These are phyloP conservation scores for Boechera stricta DNA, from an alignment of 345 rosid species.

Conservation along the genomic window DNA sequence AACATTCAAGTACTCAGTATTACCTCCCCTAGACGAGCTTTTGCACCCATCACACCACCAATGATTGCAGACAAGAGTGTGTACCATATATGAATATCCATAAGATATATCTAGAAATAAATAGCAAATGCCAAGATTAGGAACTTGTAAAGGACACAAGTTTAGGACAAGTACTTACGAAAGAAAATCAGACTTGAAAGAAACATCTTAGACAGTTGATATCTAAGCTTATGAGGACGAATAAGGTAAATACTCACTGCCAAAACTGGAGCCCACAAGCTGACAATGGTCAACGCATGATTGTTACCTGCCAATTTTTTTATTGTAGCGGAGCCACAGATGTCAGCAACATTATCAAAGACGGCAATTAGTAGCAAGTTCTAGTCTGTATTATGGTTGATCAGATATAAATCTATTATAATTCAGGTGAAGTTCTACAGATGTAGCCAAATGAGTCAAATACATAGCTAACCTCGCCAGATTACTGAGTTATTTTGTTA, in stretches of 20 bases:
- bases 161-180: constrained; percentile 12
- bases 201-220: constrained; percentile 5
- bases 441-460: constrained; percentile 21
- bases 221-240: not conserved
- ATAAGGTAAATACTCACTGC: constrained; percentile 66
- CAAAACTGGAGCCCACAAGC: constrained; percentile 97
- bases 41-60: constrained; percentile 99
- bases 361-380: constrained; percentile 26
- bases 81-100: constrained; percentile 97
- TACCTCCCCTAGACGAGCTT: constrained; percentile 98
- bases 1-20: constrained; percentile 21
- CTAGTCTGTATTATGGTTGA: constrained; percentile 24
- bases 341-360: constrained; percentile 29
- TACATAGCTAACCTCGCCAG: constrained; percentile 12
- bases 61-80: constrained; percentile 89
- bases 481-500: constrained; percentile 15
- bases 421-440: constrained; percentile 7
- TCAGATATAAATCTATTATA: constrained; percentile 14
- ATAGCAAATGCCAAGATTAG: constrained; percentile 29
- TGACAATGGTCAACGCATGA: constrained; percentile 74
- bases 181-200: constrained; percentile 28
- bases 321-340: constrained; percentile 39
- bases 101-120: constrained; percentile 73
- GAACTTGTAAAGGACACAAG: constrained; percentile 14
- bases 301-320: constrained; percentile 71